A percentile compares a stretch with the other conserved stretches of the same genome.
Conservation (phyloP, 208 protist genomes). For the Trypanosoma grayi region DNA sequence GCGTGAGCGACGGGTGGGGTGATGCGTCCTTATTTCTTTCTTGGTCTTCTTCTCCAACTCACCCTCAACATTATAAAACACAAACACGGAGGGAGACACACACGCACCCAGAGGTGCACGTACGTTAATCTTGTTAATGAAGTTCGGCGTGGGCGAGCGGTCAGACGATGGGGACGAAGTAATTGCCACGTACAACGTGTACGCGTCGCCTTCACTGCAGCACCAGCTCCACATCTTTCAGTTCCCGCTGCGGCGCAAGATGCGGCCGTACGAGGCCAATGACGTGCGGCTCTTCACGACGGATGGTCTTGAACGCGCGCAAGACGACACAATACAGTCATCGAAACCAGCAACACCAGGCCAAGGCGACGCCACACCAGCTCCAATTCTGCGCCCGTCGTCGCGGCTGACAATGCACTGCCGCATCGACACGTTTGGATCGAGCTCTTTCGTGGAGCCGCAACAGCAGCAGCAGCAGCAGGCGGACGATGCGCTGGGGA, state of each 20-base stretch:
- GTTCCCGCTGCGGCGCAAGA: constrained; percentile 64
- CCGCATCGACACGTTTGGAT: constrained; percentile 75
- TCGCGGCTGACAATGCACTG: constrained; percentile 75
- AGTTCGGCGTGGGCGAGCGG: constrained; percentile 7
- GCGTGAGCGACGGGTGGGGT: no score
- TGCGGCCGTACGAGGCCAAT: constrained; percentile 76
- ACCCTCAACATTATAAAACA: no score
- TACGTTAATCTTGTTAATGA: constrained; percentile 13
- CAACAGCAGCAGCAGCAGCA: constrained; percentile 11
- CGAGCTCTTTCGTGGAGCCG: constrained; percentile 50
- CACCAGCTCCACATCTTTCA: constrained; percentile 84
- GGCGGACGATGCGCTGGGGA: neutral
- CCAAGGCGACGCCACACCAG: constrained; percentile 3
- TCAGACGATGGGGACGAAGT: constrained; percentile 63
- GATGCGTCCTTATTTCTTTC: no score
- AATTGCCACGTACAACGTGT: constrained; percentile 77
- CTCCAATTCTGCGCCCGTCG: constrained; percentile 28
- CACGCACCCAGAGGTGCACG: neutral
- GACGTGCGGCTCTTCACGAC: constrained; percentile 60
- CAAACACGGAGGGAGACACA: no score
- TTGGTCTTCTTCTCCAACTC: no score
- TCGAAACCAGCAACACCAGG: neutral
- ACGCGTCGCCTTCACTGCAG: constrained; percentile 48
- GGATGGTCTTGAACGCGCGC: constrained; percentile 12
- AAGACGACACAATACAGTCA: neutral